Conservation (phyloP, 2,329 filamentous ascomycete species). For the Arthrobotrys entomopaga region DNA sequence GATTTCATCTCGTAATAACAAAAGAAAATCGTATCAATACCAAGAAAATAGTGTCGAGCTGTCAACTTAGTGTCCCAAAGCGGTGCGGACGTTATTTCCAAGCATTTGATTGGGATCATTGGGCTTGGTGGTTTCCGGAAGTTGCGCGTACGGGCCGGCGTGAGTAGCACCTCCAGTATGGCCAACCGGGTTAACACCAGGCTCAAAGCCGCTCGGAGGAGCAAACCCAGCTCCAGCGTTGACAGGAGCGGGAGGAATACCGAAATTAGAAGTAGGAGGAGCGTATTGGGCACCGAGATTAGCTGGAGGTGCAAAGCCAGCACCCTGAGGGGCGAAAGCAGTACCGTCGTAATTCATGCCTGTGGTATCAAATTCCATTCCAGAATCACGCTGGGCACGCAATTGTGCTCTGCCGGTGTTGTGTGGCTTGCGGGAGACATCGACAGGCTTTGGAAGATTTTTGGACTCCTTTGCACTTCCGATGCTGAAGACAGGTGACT, state of each 20-base stretch:
- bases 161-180: conserved; percentile 24
- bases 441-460: conserved; percentile 71
- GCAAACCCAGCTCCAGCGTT: background rate
- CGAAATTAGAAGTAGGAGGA: background rate
- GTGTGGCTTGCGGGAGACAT: conserved; percentile 71
- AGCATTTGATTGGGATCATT: conserved; percentile 13
- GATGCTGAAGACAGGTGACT: conserved; percentile 91
- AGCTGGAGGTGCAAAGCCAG: background rate
- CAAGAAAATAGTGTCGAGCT: background rate
- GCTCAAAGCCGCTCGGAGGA: too few relatives aligned
- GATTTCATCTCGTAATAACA: conserved; percentile 9
- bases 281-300: background rate
- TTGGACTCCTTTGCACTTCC: conserved; percentile 78
- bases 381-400: conserved; percentile 41
- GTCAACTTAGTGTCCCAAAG: conserved; percentile 32
- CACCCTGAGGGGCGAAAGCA: conserved; percentile 9
- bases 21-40: conserved; percentile 22
- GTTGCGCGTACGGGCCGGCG: conserved; percentile 29
- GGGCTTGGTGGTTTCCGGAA: conserved; percentile 37
- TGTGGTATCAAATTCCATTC: conserved; percentile 41
- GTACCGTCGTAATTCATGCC: conserved; percentile 33
- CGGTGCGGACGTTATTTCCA: conserved; percentile 25
- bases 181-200: background rate
- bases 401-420: conserved; percentile 60
- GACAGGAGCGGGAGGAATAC: background rate